Evolutionary conservation across 2,329 filamentous ascomycete species (phyloP), one percentile per base, ranked within the genome.

Genomic region (Helicocarpus griseus): DNA sequence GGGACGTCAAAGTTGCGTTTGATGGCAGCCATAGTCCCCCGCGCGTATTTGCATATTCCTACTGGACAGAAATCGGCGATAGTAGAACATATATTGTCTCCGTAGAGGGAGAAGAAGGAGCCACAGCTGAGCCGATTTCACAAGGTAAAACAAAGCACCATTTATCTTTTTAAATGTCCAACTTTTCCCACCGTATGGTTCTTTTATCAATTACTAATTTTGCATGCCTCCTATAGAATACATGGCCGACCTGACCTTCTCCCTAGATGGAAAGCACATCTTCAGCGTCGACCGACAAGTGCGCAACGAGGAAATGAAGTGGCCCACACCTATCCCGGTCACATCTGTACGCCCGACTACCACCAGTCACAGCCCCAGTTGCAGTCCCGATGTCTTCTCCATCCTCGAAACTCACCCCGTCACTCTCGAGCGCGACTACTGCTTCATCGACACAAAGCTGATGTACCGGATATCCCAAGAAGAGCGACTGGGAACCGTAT

Each of bases 241-340:
- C 24, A 49, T 49, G 47, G 33, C 47, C 24, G 47, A 49, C 33
- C 35, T 49, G 13, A 29, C 47, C 33, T 49, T 49, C 47, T 49
- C 47, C 22, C n/a, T 40, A 31, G 35, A 49, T 17, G 47, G 47
- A 24, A 40, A 49, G 9, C 14, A 49, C 33, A 49, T 49, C 31
- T 49, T 49, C 47, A 49, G 47, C 47, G 47, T 49, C 4, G 47
- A 49, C 33, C 47, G 47, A 21, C 47, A 49, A 40, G 47, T 49
- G 21, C 47, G 33, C 17, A 2, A 5, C 11, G 47, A 49, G 47
- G 24, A 49, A 2, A 24, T 49, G 5, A 11, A 26, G n/a, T 49
- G 47, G 47, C 47, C 47, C 13, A 49, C 33, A 11, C 47, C 47
- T 39, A 5, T 40, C 5, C 47, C 33, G 21, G 19, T 17, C 26